Conservation (phyloP, 202 grass and related monocot genomes). For the Elaeis oleifera region DNA sequence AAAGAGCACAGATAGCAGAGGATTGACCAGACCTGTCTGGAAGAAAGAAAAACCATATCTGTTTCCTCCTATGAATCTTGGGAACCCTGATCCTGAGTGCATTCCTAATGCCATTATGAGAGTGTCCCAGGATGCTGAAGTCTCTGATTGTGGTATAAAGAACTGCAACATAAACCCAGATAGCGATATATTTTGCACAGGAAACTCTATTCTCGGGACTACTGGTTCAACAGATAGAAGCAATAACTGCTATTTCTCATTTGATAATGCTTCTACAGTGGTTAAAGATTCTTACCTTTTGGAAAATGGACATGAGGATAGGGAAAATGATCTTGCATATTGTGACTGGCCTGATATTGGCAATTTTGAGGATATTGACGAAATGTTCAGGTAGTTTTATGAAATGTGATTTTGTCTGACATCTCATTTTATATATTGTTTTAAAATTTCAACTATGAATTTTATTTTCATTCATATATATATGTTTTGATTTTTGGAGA, state of each 20-base stretch:
- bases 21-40: neutral
- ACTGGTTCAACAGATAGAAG: neutral
- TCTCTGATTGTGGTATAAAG: neutral
- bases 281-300: neutral
- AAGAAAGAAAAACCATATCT: neutral
- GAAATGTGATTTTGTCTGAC: conserved; percentile 1
- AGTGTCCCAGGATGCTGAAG: neutral
- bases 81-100: neutral
- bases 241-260: neutral
- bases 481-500: conserved; percentile 31
- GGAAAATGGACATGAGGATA: conserved; percentile 16
- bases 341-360: conserved; percentile 31
- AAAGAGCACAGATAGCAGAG: conserved; percentile 3
- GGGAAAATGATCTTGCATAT: conserved; percentile 11
- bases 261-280: neutral
- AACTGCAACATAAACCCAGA: neutral
- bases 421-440: conserved; percentile 4
- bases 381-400: conserved; percentile 31
- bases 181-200: neutral
- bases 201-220: neutral
- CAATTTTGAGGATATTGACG: conserved; percentile 22
- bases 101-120: neutral
- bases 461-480: neutral
- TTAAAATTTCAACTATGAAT: neutral
- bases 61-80: neutral